Conservation (phyloP, 768 basidiomycete species). For the Tulasnella sp. region DNA sequence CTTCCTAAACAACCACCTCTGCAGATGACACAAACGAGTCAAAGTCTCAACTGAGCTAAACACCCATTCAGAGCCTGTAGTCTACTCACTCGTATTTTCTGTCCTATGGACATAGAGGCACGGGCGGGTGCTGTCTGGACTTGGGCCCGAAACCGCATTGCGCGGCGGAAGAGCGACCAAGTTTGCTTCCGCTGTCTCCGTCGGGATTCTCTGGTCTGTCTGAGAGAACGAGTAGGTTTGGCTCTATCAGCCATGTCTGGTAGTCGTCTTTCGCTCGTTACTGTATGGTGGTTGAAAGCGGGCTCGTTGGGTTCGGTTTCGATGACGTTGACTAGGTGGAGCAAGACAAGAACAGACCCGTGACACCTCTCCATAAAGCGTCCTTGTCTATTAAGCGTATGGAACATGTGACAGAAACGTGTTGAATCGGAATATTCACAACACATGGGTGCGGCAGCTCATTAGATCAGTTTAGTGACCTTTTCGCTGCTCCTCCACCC, state of each 20-base stretch:
- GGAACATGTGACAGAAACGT: no score
- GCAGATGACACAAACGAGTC: neutral
- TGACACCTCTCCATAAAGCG: no score
- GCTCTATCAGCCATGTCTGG: neutral
- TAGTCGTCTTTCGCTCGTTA: neutral
- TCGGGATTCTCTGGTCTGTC: neutral
- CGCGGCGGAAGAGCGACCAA: neutral
- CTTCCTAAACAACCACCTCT: neutral
- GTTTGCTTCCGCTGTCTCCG: neutral
- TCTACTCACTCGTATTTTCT: neutral
- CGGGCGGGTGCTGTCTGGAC: neutral
- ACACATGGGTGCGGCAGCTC: neutral
- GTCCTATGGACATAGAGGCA: neutral
- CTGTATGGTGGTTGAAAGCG: neutral
- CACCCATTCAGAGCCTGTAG: neutral
- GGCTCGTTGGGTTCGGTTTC: neutral
- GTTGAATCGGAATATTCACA: neutral
- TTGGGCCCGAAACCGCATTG: neutral
- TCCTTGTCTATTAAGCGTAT: no score
- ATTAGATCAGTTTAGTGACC: neutral
- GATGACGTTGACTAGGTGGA: neutral
- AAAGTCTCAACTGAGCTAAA: neutral
- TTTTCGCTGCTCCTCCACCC: conserved; percentile 20
- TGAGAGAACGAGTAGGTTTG: neutral
- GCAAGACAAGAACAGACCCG: neutral